A percentile compares a stretch with the other conserved stretches of the same genome.
phyloP scores from a whole-genome alignment of 164 flowering plant genomes.

The Piper longum region DNA sequence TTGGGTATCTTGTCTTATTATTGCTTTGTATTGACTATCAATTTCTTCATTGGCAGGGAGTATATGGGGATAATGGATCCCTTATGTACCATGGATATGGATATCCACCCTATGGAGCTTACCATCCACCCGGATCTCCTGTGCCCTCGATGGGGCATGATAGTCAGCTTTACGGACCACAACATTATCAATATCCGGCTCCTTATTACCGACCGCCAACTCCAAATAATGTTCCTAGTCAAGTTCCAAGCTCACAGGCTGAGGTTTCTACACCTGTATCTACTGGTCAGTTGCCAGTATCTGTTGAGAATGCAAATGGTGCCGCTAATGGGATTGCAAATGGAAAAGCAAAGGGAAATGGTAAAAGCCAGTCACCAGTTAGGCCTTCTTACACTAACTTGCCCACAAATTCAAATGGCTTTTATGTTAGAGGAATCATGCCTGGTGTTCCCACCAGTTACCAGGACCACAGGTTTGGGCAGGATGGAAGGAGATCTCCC shows the following conservation, averaged over 20 bases:
- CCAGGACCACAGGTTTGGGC: constrained; percentile 45
- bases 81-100: constrained; percentile 61
- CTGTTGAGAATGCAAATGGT: constrained; percentile 33
- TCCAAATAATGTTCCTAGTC: constrained; percentile 28
- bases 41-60: constrained; percentile 24
- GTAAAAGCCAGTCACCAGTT: constrained; percentile 21
- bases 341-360: constrained; percentile 24
- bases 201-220: constrained; percentile 44
- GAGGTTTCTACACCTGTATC: constrained; percentile 34
- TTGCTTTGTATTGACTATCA: background rate
- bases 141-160: constrained; percentile 69
- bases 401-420: constrained; percentile 22
- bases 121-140: constrained; percentile 52
- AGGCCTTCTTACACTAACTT: constrained; percentile 31
- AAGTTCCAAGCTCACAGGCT: constrained; percentile 16
- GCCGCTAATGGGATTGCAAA: constrained; percentile 24
- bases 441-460: constrained; percentile 34
- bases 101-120: constrained; percentile 60
- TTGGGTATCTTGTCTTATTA: background rate
- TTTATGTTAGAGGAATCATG: constrained; percentile 32
- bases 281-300: constrained; percentile 37
- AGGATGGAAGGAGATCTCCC: constrained; percentile 31
- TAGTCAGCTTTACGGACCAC: constrained; percentile 68
- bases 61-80: constrained; percentile 58
- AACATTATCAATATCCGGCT: constrained; percentile 62